A percentile compares a stretch with the other conserved stretches of the same genome.
phyloP scores from a whole-genome alignment of 176 grass and related monocot genomes.

The Otatea glauca region DNA sequence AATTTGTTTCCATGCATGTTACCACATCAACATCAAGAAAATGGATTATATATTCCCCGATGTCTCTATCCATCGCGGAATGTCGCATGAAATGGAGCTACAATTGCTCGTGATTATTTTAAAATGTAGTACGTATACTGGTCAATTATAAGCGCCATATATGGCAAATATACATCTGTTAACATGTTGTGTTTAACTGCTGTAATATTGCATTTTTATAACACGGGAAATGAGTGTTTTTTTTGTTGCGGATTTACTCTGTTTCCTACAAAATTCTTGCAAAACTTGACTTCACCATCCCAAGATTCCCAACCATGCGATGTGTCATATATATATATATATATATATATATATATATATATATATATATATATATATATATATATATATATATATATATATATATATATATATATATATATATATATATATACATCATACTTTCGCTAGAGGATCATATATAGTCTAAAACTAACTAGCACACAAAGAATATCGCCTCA shows the following conservation, averaged over 20 bases:
- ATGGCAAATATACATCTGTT: not conserved
- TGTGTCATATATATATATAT: not conserved
- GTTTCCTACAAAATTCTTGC: not conserved
- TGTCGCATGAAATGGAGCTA: not conserved
- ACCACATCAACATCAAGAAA: not conserved
- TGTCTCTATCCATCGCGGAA: not conserved
- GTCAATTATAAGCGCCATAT: not conserved
- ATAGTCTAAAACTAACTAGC: not conserved
- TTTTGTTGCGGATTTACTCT: not conserved
- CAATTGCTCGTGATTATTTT: not conserved
- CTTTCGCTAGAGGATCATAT: not conserved
- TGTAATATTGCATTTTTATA: not conserved
- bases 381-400: no score
- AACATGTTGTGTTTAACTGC: not conserved
- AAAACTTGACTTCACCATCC: not conserved
- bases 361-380: no score
- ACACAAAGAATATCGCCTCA: not conserved
- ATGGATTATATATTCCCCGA: not conserved
- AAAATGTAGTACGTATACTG: not conserved
- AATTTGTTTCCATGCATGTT: not conserved
- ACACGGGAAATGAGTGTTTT: not conserved
- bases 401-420: no score
- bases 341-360: no score
- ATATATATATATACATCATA: not conserved
- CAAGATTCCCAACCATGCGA: not conserved